Conservation (phyloP, 2,329 filamentous ascomycete genomes). For the Metarhizium rileyi region DNA sequence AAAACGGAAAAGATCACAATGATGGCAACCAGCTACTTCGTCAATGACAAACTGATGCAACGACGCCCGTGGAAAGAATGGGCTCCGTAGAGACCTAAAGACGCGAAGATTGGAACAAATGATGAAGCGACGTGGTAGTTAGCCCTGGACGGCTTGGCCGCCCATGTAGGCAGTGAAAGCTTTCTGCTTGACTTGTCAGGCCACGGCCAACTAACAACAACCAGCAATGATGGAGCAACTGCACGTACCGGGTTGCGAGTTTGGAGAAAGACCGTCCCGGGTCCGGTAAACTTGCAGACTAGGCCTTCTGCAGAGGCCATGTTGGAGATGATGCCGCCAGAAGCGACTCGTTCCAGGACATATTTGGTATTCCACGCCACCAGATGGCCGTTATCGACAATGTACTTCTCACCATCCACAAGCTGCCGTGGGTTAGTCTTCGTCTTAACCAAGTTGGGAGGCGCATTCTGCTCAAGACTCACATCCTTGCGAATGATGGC, state of each 20-base stretch:
- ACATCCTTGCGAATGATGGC: slow-evolving; percentile 93
- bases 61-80: not conserved
- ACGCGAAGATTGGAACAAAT: no score
- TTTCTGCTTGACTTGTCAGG: slow-evolving; percentile 25
- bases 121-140: not conserved
- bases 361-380: slow-evolving; percentile 98
- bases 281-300: slow-evolving; percentile 88
- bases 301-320: slow-evolving; percentile 75
- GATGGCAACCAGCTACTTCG: not conserved
- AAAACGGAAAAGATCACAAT: no score
- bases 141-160: slow-evolving; percentile 31
- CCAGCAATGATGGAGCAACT: not conserved
- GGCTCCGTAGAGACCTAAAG: not conserved
- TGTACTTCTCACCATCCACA: slow-evolving; percentile 69
- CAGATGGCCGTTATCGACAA: slow-evolving; percentile 85
- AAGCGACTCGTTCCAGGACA: slow-evolving; percentile 77
- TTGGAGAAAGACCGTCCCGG: slow-evolving; percentile 86
- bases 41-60: not conserved
- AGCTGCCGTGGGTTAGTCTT: slow-evolving; percentile 27
- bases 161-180: slow-evolving; percentile 43
- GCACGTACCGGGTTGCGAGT: slow-evolving; percentile 68
- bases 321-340: slow-evolving; percentile 86
- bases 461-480: slow-evolving; percentile 12
- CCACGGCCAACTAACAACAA: not conserved
- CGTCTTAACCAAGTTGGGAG: not conserved